phyloP scores from a whole-genome alignment of 495 filamentous ascomycete species.

The Penicillium lividum region DNA sequence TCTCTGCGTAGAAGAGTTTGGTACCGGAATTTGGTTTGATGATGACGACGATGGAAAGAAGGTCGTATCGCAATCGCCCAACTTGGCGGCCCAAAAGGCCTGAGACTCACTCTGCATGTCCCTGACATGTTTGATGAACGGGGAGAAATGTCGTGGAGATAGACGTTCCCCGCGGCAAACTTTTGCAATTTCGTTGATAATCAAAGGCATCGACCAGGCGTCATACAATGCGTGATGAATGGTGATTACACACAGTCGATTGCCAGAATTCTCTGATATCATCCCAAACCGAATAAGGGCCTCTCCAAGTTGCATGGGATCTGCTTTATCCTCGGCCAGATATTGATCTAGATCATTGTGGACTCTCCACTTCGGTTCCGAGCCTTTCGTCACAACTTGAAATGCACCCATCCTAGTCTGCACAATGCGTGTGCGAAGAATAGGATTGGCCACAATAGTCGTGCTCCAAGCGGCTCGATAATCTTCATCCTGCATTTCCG shows the following conservation, averaged over 20 bases:
- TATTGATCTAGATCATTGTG: not conserved
- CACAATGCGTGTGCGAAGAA: not conserved
- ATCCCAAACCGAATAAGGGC: not conserved
- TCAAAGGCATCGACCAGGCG: not conserved
- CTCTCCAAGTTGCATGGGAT: not conserved
- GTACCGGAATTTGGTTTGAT: not conserved
- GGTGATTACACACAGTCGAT: not conserved
- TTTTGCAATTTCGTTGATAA: not conserved
- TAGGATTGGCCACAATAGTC: not conserved
- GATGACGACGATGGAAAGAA: not conserved
- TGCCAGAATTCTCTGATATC: not conserved
- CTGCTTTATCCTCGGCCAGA: not conserved
- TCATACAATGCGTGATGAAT: conserved; percentile 1
- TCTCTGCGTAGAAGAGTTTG: not conserved
- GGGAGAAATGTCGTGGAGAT: not conserved
- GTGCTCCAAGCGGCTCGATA: not conserved
- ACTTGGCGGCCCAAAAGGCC: too few relatives aligned
- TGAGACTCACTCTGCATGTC: too few relatives aligned
- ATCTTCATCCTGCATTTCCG: not conserved
- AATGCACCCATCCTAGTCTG: not conserved
- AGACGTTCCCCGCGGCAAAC: not conserved
- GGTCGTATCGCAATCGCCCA: not conserved
- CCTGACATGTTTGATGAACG: not conserved
- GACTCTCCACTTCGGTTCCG: not conserved
- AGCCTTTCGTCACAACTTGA: not conserved